Evolutionary conservation across 768 basidiomycete genomes (phyloP).

Genomic region (Strobilomyces confusus): DNA sequence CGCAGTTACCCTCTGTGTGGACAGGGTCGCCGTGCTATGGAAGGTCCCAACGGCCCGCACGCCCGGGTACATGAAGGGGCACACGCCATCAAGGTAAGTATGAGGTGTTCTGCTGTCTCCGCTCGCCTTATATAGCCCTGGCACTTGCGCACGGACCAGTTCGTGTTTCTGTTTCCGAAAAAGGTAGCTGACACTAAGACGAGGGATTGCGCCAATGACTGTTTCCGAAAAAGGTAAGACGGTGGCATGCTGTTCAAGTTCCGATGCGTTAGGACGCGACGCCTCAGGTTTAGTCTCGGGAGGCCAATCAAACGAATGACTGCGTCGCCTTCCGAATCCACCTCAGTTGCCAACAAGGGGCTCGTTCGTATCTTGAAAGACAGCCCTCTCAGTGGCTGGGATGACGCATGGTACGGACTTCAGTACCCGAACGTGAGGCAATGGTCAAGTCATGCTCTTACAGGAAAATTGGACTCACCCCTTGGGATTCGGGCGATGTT

Average conservation of each 20-base stretch:
- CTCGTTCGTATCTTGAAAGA: constrained; percentile 12
- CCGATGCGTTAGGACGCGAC: too few relatives aligned
- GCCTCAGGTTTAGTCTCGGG: not conserved
- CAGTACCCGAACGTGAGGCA: not conserved
- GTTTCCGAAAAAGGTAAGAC: too few relatives aligned
- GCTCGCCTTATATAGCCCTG: constrained; percentile 28
- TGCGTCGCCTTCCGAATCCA: not conserved
- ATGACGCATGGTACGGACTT: constrained; percentile 16
- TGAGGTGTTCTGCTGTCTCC: constrained; percentile 26
- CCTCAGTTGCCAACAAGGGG: not conserved
- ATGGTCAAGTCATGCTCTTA: not conserved
- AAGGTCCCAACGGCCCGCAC: constrained; percentile 52
- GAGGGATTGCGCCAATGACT: too few relatives aligned
- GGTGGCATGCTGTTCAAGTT: too few relatives aligned
- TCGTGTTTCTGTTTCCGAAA: too few relatives aligned
- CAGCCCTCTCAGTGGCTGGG: constrained; percentile 15
- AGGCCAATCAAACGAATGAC: not conserved
- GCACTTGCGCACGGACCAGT: constrained; percentile 24
- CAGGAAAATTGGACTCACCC: constrained; percentile 50
- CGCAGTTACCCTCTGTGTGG: constrained; percentile 41
- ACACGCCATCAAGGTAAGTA: constrained; percentile 65
- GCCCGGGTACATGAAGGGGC: constrained; percentile 51
- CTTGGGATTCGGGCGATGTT: constrained; percentile 56
- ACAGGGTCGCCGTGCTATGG: constrained; percentile 57
- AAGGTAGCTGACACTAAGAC: not conserved